Conservation (phyloP, 2,329 filamentous ascomycete genomes). For the Fusarium oxysporum region DNA sequence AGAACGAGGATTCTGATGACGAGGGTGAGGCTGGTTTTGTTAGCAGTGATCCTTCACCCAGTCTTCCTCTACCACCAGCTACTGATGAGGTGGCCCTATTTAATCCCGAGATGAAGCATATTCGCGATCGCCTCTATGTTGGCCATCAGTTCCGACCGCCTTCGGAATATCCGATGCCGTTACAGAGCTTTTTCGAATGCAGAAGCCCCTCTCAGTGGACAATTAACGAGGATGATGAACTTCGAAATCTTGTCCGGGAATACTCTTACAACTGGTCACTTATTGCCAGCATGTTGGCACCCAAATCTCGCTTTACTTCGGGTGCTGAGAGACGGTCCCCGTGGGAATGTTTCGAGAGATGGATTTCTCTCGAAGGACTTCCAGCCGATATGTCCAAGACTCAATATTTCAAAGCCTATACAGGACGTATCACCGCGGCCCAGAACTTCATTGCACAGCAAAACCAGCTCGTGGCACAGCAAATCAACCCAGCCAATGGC, state of each 20-base stretch:
- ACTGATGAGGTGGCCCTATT: slow-evolving; percentile 87
- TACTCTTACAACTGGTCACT: slow-evolving; percentile 98
- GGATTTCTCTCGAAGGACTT: slow-evolving; percentile 90
- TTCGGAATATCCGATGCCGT: slow-evolving; percentile 90
- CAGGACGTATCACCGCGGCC: slow-evolving; percentile 68
- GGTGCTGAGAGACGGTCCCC: slow-evolving; percentile 90
- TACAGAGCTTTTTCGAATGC: slow-evolving; percentile 89
- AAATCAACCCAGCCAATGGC: slow-evolving; percentile 58
- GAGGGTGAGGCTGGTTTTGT: slow-evolving; percentile 68
- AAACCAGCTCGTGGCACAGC: slow-evolving; percentile 63
- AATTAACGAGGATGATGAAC: slow-evolving; percentile 87
- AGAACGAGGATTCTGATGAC: slow-evolving; percentile 75
- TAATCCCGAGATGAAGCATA: slow-evolving; percentile 86
- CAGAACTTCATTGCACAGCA: slow-evolving; percentile 66
- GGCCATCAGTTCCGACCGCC: slow-evolving; percentile 94
- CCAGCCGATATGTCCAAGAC: slow-evolving; percentile 95
- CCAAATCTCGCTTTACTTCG: slow-evolving; percentile 82
- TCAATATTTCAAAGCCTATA: slow-evolving; percentile 87
- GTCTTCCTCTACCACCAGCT: slow-evolving; percentile 70
- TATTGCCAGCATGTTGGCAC: slow-evolving; percentile 82
- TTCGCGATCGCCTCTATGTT: slow-evolving; percentile 89
- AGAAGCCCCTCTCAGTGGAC: slow-evolving; percentile 93
- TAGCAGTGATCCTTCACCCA: slow-evolving; percentile 60
- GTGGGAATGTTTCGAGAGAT: slow-evolving; percentile 99
- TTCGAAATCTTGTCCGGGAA: slow-evolving; percentile 86